Evolutionary conservation across 75 land plant species (phyloP).

Genomic region (Adiantum capillusveneris): DNA sequence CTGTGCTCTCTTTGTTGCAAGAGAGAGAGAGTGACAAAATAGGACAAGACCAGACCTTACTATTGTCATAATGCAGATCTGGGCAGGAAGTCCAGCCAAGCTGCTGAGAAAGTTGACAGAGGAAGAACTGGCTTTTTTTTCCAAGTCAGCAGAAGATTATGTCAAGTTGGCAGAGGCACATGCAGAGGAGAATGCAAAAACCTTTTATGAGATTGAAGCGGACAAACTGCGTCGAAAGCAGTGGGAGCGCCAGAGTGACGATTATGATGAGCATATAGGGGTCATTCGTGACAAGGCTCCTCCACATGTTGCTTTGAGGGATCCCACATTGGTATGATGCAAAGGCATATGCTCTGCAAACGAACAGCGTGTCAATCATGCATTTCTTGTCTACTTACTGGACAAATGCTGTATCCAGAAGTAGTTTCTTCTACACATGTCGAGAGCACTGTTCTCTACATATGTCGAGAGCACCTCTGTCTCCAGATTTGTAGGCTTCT

Average conservation of each 20-base stretch:
- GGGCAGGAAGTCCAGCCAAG: slow-evolving; percentile 96
- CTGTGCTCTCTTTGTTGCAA: no score
- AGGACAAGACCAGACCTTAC: no score
- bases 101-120: slow-evolving; percentile 86
- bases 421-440: no score
- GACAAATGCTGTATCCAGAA: no score
- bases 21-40: no score
- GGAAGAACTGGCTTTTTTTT: slow-evolving; percentile 70
- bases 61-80: no score
- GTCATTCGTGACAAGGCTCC: slow-evolving; percentile 55
- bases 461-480: no score
- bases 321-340: slow-evolving; percentile 6
- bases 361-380: no score
- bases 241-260: slow-evolving; percentile 56
- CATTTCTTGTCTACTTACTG: no score
- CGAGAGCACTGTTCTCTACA: no score
- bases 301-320: slow-evolving; percentile 34
- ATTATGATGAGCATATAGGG: slow-evolving; percentile 76
- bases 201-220: slow-evolving; percentile 63
- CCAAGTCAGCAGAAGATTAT: slow-evolving; percentile 73
- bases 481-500: no score
- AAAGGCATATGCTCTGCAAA: no score
- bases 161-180: slow-evolving; percentile 60
- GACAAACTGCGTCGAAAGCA: slow-evolving; percentile 73
- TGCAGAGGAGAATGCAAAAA: slow-evolving; percentile 79